Evolutionary conservation across 2,329 filamentous ascomycete species (phyloP), one percentile per base, ranked within the genome.

Genomic region (Fusarium transvaalense): DNA sequence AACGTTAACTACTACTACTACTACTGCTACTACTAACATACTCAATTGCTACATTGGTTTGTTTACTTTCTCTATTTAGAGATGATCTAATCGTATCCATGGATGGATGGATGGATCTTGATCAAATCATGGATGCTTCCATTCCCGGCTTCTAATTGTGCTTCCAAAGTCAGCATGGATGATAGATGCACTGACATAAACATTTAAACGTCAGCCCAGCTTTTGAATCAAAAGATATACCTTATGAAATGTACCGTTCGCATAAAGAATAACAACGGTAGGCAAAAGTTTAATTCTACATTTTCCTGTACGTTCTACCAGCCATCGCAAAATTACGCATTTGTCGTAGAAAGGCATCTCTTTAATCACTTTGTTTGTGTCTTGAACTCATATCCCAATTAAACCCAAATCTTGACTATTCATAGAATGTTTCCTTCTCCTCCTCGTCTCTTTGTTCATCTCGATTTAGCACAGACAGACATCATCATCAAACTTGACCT

Each of bases 131-230:
- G 42, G n/a, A 61, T 56, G 29, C 17, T 23, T 59, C 37, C 53
- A 60, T 56, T 67, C 66, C 66, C 50, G 47, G 46, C 58, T 69
- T 66, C 62, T 50, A 59, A 48, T 52, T 53, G 43, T 54, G 48
- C 57, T 69, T 64, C 57, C 52, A 58, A 54, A 67, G 57, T 41
- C 65, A 34, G 53, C 52, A 56, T 54, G 56, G 35, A 55, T 34
- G 39, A n/a, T n/a, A 12, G 66, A 25, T 25, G 23, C 71, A 66
- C 68, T 71, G 69, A 68, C 71, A 71, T 66, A 65, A 72, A 61
- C 61, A 57, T 70, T 70, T 21, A 51, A 47, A 27, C 64, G 47
- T 51, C 34, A 51, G 47, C 34, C 34, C 32, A 51, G 47, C 34
- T 51, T 39, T 27, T 21, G 29, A 25, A 39, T 21, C 25, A 9